These are phyloP conservation scores for Hanseniaspora valbyensis DNA, from an alignment of 805 yeast species.

Conservation along the genomic window DNA sequence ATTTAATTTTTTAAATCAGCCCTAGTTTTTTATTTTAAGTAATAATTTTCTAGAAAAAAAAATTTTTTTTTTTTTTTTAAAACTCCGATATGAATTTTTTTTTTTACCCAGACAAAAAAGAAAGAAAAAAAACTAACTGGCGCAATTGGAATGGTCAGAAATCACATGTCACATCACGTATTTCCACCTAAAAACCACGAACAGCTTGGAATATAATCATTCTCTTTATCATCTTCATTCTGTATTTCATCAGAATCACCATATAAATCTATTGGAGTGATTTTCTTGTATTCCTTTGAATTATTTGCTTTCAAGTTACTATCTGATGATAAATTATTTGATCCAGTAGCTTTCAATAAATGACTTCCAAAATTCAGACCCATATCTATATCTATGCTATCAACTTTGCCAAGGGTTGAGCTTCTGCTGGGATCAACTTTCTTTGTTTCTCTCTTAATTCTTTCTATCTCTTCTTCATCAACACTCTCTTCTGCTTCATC, in stretches of 20 bases:
- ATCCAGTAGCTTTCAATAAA: not conserved
- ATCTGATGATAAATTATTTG: not conserved
- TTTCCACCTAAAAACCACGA: conserved; percentile 9
- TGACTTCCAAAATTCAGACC: not conserved
- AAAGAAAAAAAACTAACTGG: too few species aligned
- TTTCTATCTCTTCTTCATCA: conserved; percentile 18
- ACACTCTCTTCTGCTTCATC: not conserved
- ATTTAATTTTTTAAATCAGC: too few species aligned
- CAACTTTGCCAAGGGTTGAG: not conserved
- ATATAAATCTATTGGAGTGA: conserved; percentile 6
- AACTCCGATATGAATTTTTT: too few species aligned
- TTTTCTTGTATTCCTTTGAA: not conserved
- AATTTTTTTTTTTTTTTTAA: too few species aligned
- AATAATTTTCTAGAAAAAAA: too few species aligned
- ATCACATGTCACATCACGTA: not conserved
- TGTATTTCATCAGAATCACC: not conserved
- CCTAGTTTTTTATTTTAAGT: too few species aligned
- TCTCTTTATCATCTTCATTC: not conserved
- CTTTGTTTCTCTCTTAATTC: conserved; percentile 1
- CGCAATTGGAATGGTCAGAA: not conserved
- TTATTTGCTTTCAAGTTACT: conserved; percentile 3
- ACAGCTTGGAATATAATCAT: not conserved
- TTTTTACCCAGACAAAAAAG: too few species aligned
- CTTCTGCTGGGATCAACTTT: not conserved
- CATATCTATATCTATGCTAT: conserved; percentile 12